These are phyloP conservation scores for Plasmodium coatneyi DNA, from an alignment of 169 alveolate species.

Conservation along the genomic window DNA sequence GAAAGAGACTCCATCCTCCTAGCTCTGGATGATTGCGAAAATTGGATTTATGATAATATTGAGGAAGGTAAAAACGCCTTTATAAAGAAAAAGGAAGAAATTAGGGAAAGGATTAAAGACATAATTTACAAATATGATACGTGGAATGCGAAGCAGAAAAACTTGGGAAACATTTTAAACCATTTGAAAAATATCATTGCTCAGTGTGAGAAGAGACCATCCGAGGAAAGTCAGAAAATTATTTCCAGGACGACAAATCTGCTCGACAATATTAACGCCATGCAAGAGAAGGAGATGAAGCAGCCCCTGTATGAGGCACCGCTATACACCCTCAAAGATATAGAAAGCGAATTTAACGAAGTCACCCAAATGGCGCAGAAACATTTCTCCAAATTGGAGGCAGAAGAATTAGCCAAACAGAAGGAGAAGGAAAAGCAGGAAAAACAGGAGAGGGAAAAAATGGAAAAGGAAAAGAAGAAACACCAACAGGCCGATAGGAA, in stretches of 20 bases:
- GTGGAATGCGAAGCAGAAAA: slow-evolving; percentile 76
- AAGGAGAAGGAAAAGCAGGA: slow-evolving; percentile 59
- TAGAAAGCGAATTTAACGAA: slow-evolving; percentile 77
- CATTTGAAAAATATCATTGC: slow-evolving; percentile 68
- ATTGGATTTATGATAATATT: slow-evolving; percentile 83
- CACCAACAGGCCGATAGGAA: slow-evolving; percentile 19
- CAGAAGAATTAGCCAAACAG: slow-evolving; percentile 72
- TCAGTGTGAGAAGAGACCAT: slow-evolving; percentile 76
- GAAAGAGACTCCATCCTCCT: slow-evolving; percentile 65
- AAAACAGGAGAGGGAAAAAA: slow-evolving; percentile 38
- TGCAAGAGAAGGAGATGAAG: slow-evolving; percentile 76
- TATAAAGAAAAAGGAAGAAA: slow-evolving; percentile 64
- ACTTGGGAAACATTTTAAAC: slow-evolving; percentile 70
- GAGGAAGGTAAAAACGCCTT: slow-evolving; percentile 79
- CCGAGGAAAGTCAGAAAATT: slow-evolving; percentile 80
- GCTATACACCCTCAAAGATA: slow-evolving; percentile 76
- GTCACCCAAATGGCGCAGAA: slow-evolving; percentile 77
- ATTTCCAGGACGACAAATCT: slow-evolving; percentile 24
- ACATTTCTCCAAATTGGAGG: slow-evolving; percentile 52
- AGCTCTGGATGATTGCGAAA: slow-evolving; percentile 76
- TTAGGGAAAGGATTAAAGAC: slow-evolving; percentile 72
- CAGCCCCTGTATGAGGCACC: slow-evolving; percentile 71
- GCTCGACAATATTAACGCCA: not conserved
- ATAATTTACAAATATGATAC: slow-evolving; percentile 75
- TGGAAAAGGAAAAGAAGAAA: slow-evolving; percentile 70